Percentiles rank a stretch among this genome's conserved stretches.
phyloP scores from a whole-genome alignment of 1,139 yeast genomes.

The Yarrowia galli region DNA sequence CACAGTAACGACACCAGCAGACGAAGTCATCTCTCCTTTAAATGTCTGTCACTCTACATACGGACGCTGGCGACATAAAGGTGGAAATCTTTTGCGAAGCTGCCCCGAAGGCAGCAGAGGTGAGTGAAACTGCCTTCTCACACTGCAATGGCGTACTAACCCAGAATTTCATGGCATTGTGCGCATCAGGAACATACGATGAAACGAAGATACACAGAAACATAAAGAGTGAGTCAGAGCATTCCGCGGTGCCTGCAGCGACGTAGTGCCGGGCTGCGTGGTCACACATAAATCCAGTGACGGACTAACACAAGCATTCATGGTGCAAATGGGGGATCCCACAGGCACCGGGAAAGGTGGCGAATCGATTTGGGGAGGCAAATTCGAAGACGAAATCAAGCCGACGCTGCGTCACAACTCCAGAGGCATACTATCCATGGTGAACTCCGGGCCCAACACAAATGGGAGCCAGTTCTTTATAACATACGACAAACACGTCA shows the following conservation, averaged over 20 bases:
- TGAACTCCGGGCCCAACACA: constrained; percentile 56
- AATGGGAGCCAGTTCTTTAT: constrained; percentile 58
- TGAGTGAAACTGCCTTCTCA: constrained; percentile 40
- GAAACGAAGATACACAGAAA: constrained; percentile 55
- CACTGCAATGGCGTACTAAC: not conserved
- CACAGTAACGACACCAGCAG: too few relatives aligned
- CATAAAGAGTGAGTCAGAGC: constrained; percentile 50
- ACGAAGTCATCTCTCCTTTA: too few relatives aligned
- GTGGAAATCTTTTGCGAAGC: constrained; percentile 54
- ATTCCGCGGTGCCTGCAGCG: not conserved
- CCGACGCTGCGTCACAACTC: constrained; percentile 54
- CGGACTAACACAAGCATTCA: constrained; percentile 49
- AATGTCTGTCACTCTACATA: constrained; percentile 47
- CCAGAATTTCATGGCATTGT: constrained; percentile 57
- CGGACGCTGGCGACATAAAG: constrained; percentile 54
- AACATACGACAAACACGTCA: constrained; percentile 53
- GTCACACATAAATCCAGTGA: too few relatives aligned
- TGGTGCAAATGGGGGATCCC: constrained; percentile 61
- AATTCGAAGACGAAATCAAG: constrained; percentile 59
- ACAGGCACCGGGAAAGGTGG: constrained; percentile 62
- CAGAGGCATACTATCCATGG: constrained; percentile 58
- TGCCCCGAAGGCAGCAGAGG: constrained; percentile 54
- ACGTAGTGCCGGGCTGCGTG: too few relatives aligned
- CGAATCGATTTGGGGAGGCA: constrained; percentile 60
- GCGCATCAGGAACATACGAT: constrained; percentile 58